Percentiles rank a stretch among this genome's conserved stretches.
Evolutionary conservation across 2,329 filamentous ascomycete genomes (phyloP).

Genomic region (Dactylellina sp.): DNA sequence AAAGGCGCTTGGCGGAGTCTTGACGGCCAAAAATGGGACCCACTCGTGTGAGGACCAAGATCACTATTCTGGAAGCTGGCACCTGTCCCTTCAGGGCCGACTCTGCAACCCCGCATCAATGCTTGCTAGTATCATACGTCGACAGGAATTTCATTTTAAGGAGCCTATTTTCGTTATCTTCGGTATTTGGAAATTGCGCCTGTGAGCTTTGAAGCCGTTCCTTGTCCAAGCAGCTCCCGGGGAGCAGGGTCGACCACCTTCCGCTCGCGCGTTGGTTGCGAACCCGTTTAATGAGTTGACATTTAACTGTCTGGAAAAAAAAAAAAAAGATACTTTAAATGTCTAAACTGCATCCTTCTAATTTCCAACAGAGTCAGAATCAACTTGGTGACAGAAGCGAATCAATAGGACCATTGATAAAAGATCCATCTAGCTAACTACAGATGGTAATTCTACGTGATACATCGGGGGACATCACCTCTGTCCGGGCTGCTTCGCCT

Average conservation of each 20-base stretch:
- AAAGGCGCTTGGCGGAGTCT: constrained; percentile 25
- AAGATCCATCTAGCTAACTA: constrained; percentile 11
- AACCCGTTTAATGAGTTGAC: background rate
- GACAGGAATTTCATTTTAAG: constrained; percentile 6
- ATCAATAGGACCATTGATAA: constrained; percentile 29
- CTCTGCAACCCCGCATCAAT: constrained; percentile 45
- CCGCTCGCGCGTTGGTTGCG: too few species aligned
- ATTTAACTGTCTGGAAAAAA: constrained; percentile 4
- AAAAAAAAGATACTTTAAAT: too few species aligned
- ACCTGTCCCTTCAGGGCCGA: constrained; percentile 11
- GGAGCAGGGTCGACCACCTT: too few species aligned
- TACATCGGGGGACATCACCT: constrained; percentile 32
- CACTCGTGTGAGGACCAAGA: constrained; percentile 27
- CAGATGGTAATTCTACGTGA: constrained; percentile 39
- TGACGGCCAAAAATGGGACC: constrained; percentile 14
- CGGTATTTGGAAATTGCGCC: constrained; percentile 32
- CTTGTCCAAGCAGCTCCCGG: too few species aligned
- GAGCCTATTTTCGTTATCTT: constrained; percentile 31
- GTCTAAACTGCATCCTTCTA: too few species aligned
- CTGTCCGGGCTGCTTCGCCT: constrained; percentile 7
- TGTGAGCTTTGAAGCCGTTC: constrained; percentile 21
- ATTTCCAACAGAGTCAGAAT: too few species aligned
- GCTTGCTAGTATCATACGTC: constrained; percentile 23
- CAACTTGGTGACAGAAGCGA: background rate
- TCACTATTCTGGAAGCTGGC: constrained; percentile 46